A percentile compares a stretch with the other conserved stretches of the same genome.
Evolutionary conservation across 306 rosid species (phyloP).

Genomic region (Myrica gale): DNA sequence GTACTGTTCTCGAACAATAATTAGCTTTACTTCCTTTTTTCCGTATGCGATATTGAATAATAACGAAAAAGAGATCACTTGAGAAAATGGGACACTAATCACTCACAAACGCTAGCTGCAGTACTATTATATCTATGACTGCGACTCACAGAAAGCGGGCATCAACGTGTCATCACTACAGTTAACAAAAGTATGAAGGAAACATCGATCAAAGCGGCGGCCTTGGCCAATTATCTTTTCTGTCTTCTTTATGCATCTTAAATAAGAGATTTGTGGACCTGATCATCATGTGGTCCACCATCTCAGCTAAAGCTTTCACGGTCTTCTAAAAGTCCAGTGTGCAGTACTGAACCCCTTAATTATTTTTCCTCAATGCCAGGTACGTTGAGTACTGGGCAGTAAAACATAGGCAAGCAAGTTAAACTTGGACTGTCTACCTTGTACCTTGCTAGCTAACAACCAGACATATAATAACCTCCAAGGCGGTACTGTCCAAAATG

Average conservation of each 20-base stretch:
- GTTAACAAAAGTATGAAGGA: not conserved
- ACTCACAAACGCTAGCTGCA: no score
- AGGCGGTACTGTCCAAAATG: not conserved
- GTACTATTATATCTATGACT: no score
- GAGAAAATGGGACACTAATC: not conserved
- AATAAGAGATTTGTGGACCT: not conserved
- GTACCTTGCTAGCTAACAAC: not conserved
- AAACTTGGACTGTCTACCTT: not conserved
- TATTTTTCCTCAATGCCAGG: not conserved
- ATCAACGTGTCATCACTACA: not conserved
- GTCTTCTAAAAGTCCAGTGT: slow-evolving; percentile 31
- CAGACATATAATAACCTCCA: not conserved
- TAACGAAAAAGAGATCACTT: no score
- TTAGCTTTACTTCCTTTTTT: no score
- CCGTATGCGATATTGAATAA: no score
- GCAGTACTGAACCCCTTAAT: not conserved
- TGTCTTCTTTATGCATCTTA: slow-evolving; percentile 17
- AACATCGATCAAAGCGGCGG: slow-evolving; percentile 28
- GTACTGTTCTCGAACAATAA: no score
- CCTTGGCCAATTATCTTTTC: not conserved
- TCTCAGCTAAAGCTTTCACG: slow-evolving; percentile 30
- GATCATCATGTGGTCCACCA: slow-evolving; percentile 36
- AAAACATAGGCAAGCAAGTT: not conserved
- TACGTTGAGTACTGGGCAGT: slow-evolving; percentile 4
- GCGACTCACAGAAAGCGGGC: not conserved